Conservation (phyloP, 768 basidiomycete genomes). For the Termitomyces titanicus region DNA sequence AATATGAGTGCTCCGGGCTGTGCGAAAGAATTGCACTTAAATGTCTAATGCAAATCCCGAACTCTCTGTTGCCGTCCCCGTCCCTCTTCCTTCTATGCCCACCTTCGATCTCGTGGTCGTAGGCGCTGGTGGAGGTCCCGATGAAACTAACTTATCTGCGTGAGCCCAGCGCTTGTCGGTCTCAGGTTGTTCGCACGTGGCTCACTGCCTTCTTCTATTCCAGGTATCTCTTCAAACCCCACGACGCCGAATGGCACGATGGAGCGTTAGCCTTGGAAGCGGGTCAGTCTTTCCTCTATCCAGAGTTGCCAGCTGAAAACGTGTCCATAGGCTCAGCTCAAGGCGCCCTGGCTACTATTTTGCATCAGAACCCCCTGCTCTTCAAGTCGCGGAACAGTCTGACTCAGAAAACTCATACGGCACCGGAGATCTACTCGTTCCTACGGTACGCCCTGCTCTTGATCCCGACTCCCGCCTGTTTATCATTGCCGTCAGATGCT, state of each 20-base stretch:
- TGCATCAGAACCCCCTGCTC: slow-evolving; percentile 51
- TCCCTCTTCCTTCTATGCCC: slow-evolving; percentile 25
- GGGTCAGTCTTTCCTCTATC: slow-evolving; percentile 41
- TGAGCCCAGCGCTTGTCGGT: slow-evolving; percentile 33
- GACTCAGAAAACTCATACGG: slow-evolving; percentile 28
- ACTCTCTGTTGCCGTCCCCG: background rate
- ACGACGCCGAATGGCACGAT: slow-evolving; percentile 63
- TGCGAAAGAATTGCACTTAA: slow-evolving; percentile 8
- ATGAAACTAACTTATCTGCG: slow-evolving; percentile 88
- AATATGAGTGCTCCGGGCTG: slow-evolving; percentile 6
- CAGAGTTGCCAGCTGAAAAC: background rate
- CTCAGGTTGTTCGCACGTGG: slow-evolving; percentile 15
- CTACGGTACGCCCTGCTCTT: slow-evolving; percentile 35
- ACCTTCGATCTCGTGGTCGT: slow-evolving; percentile 75
- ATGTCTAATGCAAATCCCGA: slow-evolving; percentile 11
- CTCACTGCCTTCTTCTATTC: slow-evolving; percentile 12
- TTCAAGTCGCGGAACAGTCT: slow-evolving; percentile 35
- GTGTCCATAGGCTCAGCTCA: slow-evolving; percentile 70
- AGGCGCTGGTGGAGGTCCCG: slow-evolving; percentile 84
- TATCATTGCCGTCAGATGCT: slow-evolving; percentile 49
- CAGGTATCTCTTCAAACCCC: slow-evolving; percentile 88
- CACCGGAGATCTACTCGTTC: slow-evolving; percentile 51
- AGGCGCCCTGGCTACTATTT: slow-evolving; percentile 66
- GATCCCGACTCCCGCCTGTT: background rate
- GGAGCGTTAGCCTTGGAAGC: slow-evolving; percentile 87